Conservation (phyloP, 768 basidiomycete species). For the Phaeotremella skinneri region DNA sequence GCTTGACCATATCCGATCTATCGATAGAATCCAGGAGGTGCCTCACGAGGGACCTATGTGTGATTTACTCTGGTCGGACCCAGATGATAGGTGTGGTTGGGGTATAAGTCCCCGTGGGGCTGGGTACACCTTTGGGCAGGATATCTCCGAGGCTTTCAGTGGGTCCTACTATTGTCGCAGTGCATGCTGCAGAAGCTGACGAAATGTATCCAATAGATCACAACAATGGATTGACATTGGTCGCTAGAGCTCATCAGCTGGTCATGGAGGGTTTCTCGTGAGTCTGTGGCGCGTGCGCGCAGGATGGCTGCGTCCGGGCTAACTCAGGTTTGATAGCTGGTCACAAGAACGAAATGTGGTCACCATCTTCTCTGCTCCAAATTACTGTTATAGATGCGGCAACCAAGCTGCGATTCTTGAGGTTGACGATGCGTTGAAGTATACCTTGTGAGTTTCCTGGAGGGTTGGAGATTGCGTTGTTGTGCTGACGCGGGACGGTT, state of each 20-base stretch:
- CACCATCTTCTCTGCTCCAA: conserved; percentile 98
- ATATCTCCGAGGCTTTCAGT: conserved; percentile 96
- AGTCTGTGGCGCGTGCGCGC: too few relatives aligned
- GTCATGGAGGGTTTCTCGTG: conserved; percentile 58
- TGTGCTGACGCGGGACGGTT: conserved; percentile 4
- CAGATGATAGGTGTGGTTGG: conserved; percentile 99
- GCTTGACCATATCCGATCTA: conserved; percentile 96
- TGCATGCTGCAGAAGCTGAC: too few relatives aligned
- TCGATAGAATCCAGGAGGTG: conserved; percentile 98
- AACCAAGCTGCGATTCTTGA: conserved; percentile 99
- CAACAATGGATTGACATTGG: conserved; percentile 94
- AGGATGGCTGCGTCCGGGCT: conserved; percentile 7
- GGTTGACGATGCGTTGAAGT: conserved; percentile 68
- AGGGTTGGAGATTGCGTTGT: conserved; percentile 13
- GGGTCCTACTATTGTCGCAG: too few relatives aligned
- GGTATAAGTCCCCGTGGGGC: conserved; percentile 98
- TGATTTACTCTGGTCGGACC: conserved; percentile 98
- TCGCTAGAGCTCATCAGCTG: conserved; percentile 93
- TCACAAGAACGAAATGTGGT: conserved; percentile 99
- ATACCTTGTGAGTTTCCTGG: conserved; percentile 52
- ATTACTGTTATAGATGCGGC: conserved; percentile 99
- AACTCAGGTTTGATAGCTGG: conserved; percentile 82
- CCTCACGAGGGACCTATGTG: conserved; percentile 99
- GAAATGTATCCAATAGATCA: conserved; percentile 59
- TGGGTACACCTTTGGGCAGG: conserved; percentile 98